Base-by-base conservation (phyloP, 305 asterid genomes). In the Fraxinus floribunda region DNA sequence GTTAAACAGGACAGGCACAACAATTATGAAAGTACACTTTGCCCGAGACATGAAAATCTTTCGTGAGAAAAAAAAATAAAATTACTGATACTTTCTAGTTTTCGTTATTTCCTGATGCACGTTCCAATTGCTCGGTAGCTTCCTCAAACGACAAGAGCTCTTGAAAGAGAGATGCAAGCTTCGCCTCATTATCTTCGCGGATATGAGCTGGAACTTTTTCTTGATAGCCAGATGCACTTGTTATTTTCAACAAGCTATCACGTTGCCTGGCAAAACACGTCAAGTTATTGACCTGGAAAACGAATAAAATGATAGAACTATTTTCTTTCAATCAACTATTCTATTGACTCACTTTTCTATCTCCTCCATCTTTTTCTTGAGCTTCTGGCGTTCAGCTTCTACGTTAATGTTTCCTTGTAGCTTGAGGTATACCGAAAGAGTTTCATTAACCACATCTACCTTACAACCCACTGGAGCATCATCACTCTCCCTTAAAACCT, bases 381-480 rank as follows among this genome's bases (percentile, higher is more conserved):
- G 91, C 83, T 94, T 96, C 83, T 93, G 98, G 79, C 87, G 95
- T 85, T 92, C 98, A 52, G 93, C 97, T 82, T 91, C 94, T 15
- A 89, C 89, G 36, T 93, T 84, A 20, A 91, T 79, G 77, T 68
- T 86, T 73, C 94, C 95, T 66, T 83, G 82, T 38, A 85, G 90
- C 80, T 92, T 86, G 16, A 96, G 94, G 88, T 81, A 91, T 3
- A 94, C 95, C 0, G 95, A 86, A 24, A 94, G 88, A 18, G 90
- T 83, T 86, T 93, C 97, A 52, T 91, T 88, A 35, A 96, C 91
- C 76, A 94, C 92, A 7, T 87, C 90, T n/a, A 92, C 93, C 75
- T 84, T 86, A 86, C 97, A 96, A 64, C 95, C 93, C 83, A 88
- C 90, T 35, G 99, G 98, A 36, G 88, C 91, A 76, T 82, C 92